Percentiles rank a stretch among this genome's conserved stretches.
These are phyloP conservation scores for Recurvomyces mirabilis DNA, from an alignment of 495 filamentous ascomycete genomes.

Conservation along the genomic window DNA sequence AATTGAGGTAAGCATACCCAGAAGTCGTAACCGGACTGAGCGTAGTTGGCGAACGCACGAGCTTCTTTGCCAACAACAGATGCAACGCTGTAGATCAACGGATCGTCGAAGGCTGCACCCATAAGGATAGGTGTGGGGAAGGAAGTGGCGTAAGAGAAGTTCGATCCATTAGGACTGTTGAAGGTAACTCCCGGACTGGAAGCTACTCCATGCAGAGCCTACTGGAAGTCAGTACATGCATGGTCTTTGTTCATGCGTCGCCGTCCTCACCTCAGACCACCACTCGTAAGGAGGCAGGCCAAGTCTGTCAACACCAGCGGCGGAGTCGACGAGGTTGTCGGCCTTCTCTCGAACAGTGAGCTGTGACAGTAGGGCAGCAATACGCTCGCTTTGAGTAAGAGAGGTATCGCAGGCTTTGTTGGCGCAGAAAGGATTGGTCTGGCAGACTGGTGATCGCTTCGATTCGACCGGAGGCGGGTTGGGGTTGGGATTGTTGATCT, in stretches of 20 bases:
- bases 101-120: constrained; percentile 50
- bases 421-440: constrained; percentile 13
- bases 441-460: constrained; percentile 7
- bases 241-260: not conserved
- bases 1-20: constrained; percentile 33
- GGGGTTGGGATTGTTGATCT: constrained; percentile 12
- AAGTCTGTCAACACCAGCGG: constrained; percentile 41
- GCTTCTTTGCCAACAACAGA: constrained; percentile 50
- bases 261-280: constrained; percentile 28
- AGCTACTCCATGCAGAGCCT: constrained; percentile 50
- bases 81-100: constrained; percentile 46
- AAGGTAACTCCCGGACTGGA: constrained; percentile 41
- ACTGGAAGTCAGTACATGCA: constrained; percentile 14
- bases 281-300: constrained; percentile 46
- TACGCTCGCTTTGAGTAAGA: constrained; percentile 11
- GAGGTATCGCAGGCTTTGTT: constrained; percentile 17
- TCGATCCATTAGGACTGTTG: constrained; percentile 23
- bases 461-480: constrained; percentile 7
- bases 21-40: constrained; percentile 45
- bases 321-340: constrained; percentile 10
- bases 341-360: constrained; percentile 17
- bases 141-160: constrained; percentile 47
- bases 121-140: constrained; percentile 52
- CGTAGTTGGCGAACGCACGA: constrained; percentile 55
- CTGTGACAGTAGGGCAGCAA: constrained; percentile 8